Evolutionary conservation across 176 grass and related monocot genomes (phyloP).

Genomic region (bread wheat (Triticum aestivum)): DNA sequence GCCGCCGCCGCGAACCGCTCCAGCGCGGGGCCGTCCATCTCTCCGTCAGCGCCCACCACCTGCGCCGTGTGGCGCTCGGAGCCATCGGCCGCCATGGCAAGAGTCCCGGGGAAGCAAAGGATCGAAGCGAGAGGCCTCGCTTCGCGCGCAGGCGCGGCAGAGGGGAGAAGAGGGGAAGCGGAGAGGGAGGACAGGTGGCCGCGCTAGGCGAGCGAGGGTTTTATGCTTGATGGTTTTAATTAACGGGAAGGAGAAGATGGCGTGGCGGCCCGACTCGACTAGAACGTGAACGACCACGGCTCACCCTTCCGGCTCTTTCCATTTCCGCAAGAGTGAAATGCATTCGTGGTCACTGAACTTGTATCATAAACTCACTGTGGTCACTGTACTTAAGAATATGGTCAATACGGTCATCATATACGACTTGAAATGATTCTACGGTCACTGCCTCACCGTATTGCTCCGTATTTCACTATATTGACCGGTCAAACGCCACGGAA

Average conservation of each 20-base stretch:
- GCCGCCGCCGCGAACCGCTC: slow-evolving; percentile 53
- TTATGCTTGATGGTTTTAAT: slow-evolving; percentile 18
- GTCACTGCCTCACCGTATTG: too few relatives aligned
- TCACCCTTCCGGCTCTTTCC: background rate
- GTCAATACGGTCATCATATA: too few relatives aligned
- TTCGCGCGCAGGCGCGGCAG: background rate
- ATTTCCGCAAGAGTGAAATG: background rate
- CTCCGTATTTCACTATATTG: too few relatives aligned
- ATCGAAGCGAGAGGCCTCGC: background rate
- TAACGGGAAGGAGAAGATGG: background rate
- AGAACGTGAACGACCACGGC: background rate
- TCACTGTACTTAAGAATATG: too few relatives aligned
- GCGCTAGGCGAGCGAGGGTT: background rate
- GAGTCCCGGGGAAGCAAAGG: background rate
- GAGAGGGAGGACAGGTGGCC: background rate
- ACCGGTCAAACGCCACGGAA: too few relatives aligned
- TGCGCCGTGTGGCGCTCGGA: slow-evolving; percentile 49
- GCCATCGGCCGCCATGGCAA: background rate
- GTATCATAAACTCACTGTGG: too few relatives aligned
- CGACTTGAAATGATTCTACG: too few relatives aligned
- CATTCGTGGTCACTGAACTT: too few relatives aligned
- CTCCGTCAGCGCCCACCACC: slow-evolving; percentile 61
- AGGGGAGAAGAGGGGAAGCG: background rate
- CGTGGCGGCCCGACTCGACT: background rate
- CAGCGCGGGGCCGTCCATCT: slow-evolving; percentile 57